A percentile compares a stretch with the other conserved stretches of the same genome.
Conservation (phyloP, 1,284 basidiomycete genomes). For the Moesziomyces sp. region DNA sequence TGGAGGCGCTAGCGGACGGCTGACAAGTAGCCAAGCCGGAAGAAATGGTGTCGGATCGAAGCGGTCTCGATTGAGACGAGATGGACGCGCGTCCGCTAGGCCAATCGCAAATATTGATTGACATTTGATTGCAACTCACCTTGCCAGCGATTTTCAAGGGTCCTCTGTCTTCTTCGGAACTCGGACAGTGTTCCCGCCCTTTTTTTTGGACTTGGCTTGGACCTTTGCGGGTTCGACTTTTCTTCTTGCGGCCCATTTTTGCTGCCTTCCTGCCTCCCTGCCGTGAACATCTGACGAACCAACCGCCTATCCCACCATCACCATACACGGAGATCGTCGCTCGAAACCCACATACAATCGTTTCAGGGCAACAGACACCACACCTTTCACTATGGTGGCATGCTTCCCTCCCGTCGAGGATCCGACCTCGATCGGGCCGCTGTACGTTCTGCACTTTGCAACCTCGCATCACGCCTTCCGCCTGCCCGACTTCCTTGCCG, state of each 20-base stretch:
- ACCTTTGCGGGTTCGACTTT: too few species aligned
- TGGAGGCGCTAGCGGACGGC: neutral
- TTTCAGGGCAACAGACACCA: neutral
- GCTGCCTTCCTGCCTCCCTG: too few species aligned
- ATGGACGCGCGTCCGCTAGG: slow-evolving; percentile 16
- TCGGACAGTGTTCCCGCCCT: neutral
- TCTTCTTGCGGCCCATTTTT: too few species aligned
- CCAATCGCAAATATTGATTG: slow-evolving; percentile 37
- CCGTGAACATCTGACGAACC: too few species aligned
- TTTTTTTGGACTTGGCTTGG: slow-evolving; percentile 13
- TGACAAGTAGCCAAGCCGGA: neutral
- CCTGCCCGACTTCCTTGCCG: slow-evolving; percentile 58
- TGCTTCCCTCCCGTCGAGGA: slow-evolving; percentile 32
- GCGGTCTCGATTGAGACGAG: slow-evolving; percentile 34
- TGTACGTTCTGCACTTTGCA: slow-evolving; percentile 63
- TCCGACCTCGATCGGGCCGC: slow-evolving; percentile 47
- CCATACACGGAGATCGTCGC: neutral
- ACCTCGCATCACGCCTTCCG: slow-evolving; percentile 56
- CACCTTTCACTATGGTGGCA: slow-evolving; percentile 7
- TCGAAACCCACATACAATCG: neutral
- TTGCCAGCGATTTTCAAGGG: slow-evolving; percentile 13
- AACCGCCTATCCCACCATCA: too few species aligned
- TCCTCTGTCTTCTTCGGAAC: neutral
- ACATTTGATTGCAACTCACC: slow-evolving; percentile 46
- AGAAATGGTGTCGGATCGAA: slow-evolving; percentile 23